A percentile compares a stretch with the other conserved stretches of the same genome.
These are phyloP conservation scores for Odontarrhena argentea DNA, from an alignment of 345 rosid species.

Conservation along the genomic window DNA sequence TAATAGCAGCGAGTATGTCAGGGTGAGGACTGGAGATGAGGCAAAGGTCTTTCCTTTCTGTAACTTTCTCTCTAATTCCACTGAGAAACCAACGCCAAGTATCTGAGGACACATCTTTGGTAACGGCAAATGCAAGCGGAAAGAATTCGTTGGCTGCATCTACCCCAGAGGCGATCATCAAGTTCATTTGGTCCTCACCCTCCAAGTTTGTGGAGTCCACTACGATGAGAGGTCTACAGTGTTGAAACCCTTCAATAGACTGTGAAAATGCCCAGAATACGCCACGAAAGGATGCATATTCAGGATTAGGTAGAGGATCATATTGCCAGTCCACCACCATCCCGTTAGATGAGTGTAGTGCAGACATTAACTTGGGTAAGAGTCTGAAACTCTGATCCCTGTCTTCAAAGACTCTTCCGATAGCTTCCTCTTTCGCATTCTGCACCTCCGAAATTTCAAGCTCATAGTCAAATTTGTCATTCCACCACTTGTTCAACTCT, in stretches of 20 bases:
- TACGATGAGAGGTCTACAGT: not conserved
- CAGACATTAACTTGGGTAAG: not conserved
- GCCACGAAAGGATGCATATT: not conserved
- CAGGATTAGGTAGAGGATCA: not conserved
- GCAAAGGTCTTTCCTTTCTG: not conserved
- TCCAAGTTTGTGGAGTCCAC: not conserved
- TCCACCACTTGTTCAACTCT: slow-evolving; percentile 6
- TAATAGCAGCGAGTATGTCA: not conserved
- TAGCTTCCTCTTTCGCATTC: not conserved
- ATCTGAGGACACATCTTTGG: not conserved
- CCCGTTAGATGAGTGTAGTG: not conserved
- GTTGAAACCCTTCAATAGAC: slow-evolving; percentile 9
- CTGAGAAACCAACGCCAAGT: slow-evolving; percentile 19
- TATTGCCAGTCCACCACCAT: slow-evolving; percentile 3
- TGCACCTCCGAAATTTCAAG: not conserved
- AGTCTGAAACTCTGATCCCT: slow-evolving; percentile 4
- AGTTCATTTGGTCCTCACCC: not conserved
- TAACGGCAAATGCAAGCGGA: slow-evolving; percentile 13
- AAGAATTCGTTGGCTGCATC: not conserved
- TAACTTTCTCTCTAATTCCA: slow-evolving; percentile 11
- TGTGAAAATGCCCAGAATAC: slow-evolving; percentile 11
- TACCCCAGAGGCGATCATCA: not conserved
- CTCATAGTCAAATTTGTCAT: not conserved
- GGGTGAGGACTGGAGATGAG: not conserved
- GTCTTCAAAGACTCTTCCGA: not conserved